Percentiles rank a stretch among this genome's conserved stretches.
These are phyloP conservation scores for Closterium sp. DNA, from an alignment of 139 green algal species.

Conservation along the genomic window DNA sequence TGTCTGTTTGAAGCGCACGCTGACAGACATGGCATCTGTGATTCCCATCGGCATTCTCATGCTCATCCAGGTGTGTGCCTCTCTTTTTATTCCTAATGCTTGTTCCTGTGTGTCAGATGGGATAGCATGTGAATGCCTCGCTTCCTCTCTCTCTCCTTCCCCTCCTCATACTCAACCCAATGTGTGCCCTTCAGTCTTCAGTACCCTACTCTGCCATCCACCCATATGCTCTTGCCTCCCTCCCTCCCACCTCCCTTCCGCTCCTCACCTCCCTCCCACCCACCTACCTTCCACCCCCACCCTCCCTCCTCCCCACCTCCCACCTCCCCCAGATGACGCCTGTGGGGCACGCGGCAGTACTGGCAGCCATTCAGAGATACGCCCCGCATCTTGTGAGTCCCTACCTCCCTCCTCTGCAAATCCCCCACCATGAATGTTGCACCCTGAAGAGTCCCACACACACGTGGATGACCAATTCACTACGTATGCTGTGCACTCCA, in stretches of 20 bases:
- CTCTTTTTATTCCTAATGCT: no score
- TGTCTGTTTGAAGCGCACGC: constrained; percentile 28
- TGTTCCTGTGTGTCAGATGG: no score
- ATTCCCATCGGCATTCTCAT: constrained; percentile 45
- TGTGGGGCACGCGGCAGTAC: constrained; percentile 18
- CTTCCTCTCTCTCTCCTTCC: no score
- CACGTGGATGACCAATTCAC: no score
- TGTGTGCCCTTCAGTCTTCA: no score
- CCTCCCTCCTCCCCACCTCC: not conserved
- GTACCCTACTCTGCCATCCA: no score
- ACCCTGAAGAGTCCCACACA: no score
- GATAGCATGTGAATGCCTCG: no score
- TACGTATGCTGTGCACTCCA: no score
- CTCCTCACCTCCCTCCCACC: not conserved
- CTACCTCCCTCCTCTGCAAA: not conserved
- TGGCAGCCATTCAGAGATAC: constrained; percentile 34
- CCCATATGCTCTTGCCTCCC: no score
- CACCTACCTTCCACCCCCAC: not conserved
- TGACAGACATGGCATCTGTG: constrained; percentile 26
- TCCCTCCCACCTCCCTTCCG: not conserved
- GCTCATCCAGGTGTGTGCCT: constrained; percentile 23
- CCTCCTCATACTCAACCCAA: no score
- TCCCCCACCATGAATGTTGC: no score
- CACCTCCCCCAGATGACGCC: constrained; percentile 31
- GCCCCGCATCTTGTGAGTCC: constrained; percentile 23